These are phyloP conservation scores for Epichloe sibirici DNA, from an alignment of 2,329 filamentous ascomycete genomes.

Conservation along the genomic window DNA sequence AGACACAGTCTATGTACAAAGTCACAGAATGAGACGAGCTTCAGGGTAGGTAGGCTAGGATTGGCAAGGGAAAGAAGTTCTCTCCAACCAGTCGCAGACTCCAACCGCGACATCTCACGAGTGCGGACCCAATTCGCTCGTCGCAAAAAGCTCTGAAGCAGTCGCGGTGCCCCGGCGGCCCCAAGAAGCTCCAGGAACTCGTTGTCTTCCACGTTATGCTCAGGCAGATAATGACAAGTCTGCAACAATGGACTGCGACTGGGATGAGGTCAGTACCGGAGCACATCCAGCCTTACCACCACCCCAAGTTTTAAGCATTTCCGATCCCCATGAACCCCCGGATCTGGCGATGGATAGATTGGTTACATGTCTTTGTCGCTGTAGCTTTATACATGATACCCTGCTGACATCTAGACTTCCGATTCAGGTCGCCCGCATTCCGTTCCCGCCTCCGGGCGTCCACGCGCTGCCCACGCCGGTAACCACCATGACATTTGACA, in stretches of 20 bases:
- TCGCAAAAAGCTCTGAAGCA: slow-evolving; percentile 1
- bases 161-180: slow-evolving; percentile 7
- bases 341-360: neutral
- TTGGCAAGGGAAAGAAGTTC: neutral
- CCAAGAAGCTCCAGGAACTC: neutral
- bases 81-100: neutral
- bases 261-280: slow-evolving; percentile 43
- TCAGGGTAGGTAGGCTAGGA: neutral
- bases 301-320: neutral
- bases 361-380: neutral
- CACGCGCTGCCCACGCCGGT: slow-evolving; percentile 59
- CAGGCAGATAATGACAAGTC: slow-evolving; percentile 24
- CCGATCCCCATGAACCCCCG: neutral
- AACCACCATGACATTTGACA: slow-evolving; percentile 79
- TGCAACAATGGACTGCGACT: slow-evolving; percentile 51
- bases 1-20: neutral
- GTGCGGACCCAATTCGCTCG: neutral
- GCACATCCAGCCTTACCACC: slow-evolving; percentile 12
- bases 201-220: slow-evolving; percentile 18
- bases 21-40: neutral
- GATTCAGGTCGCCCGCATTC: slow-evolving; percentile 62
- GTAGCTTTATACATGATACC: neutral
- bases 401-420: slow-evolving; percentile 4
- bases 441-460: slow-evolving; percentile 64
- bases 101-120: neutral